Conservation (phyloP, 495 filamentous ascomycete genomes). For the Haplographium delicatum region DNA sequence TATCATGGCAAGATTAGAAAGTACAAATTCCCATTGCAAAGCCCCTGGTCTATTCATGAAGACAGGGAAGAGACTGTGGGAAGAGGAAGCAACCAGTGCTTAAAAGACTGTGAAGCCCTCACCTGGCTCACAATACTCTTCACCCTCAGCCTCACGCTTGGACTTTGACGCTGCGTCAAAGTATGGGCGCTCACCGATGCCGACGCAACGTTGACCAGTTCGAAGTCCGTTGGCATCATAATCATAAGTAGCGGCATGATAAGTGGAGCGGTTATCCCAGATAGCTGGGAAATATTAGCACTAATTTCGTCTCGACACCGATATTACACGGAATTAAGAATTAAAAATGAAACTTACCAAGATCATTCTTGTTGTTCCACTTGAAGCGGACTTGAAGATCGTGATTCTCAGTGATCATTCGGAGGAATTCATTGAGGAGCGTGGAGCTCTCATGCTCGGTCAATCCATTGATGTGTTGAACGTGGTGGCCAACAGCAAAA, state of each 20-base stretch:
- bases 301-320: neutral
- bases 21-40: too few relatives aligned
- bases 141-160: slow-evolving; percentile 47
- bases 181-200: slow-evolving; percentile 64
- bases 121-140: too few relatives aligned
- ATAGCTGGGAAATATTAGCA: slow-evolving; percentile 42
- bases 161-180: slow-evolving; percentile 54
- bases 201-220: slow-evolving; percentile 54
- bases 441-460: slow-evolving; percentile 55
- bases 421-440: slow-evolving; percentile 55
- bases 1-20: too few relatives aligned
- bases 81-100: too few relatives aligned
- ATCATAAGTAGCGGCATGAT: slow-evolving; percentile 65
- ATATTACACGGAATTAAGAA: neutral
- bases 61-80: too few relatives aligned
- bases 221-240: slow-evolving; percentile 45
- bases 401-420: slow-evolving; percentile 65
- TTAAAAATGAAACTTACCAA: slow-evolving; percentile 21
- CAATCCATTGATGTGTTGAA: slow-evolving; percentile 60
- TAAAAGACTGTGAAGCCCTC: too few relatives aligned
- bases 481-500: slow-evolving; percentile 57
- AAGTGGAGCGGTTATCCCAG: slow-evolving; percentile 71
- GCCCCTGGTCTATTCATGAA: too few relatives aligned
- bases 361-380: slow-evolving; percentile 56
- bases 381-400: slow-evolving; percentile 65